These are phyloP conservation scores for Malassezia yamatoensis DNA, from an alignment of 1,284 basidiomycete genomes.

Conservation along the genomic window DNA sequence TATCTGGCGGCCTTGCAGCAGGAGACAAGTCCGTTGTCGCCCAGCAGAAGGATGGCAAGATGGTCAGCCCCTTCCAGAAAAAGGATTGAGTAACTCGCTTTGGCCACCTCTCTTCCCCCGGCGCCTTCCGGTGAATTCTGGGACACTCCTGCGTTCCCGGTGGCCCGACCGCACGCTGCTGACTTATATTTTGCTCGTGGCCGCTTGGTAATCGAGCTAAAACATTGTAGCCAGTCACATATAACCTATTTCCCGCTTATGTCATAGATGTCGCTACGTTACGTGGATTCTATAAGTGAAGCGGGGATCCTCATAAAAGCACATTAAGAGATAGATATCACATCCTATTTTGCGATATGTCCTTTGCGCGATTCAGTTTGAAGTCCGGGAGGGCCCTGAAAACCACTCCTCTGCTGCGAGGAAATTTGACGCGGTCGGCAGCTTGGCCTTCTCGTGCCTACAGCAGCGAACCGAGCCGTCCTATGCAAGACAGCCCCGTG, in stretches of 20 bases:
- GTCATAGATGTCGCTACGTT: too few species aligned
- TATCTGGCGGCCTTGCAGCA: neutral
- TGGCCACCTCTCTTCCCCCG: neutral
- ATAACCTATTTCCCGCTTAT: too few species aligned
- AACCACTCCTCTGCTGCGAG: too few species aligned
- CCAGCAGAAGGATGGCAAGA: conserved; percentile 4
- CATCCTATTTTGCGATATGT: too few species aligned
- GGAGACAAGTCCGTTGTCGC: neutral
- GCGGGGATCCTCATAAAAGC: too few species aligned
- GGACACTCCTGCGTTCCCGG: neutral
- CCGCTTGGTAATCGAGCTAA: neutral
- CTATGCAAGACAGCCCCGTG: neutral
- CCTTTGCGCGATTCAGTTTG: too few species aligned
- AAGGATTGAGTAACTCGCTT: neutral
- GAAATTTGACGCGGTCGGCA: too few species aligned
- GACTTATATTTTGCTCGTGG: neutral
- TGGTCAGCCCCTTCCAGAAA: conserved; percentile 1
- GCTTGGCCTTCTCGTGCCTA: too few species aligned
- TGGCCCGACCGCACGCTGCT: neutral
- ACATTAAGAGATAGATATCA: too few species aligned
- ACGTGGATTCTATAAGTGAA: too few species aligned
- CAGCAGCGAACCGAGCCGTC: too few species aligned
- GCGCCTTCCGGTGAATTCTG: neutral
- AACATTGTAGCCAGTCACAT: neutral
- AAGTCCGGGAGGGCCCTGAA: too few species aligned